Evolutionary conservation across 306 rosid species (phyloP).

Genomic region (Cucurbita pepo): DNA sequence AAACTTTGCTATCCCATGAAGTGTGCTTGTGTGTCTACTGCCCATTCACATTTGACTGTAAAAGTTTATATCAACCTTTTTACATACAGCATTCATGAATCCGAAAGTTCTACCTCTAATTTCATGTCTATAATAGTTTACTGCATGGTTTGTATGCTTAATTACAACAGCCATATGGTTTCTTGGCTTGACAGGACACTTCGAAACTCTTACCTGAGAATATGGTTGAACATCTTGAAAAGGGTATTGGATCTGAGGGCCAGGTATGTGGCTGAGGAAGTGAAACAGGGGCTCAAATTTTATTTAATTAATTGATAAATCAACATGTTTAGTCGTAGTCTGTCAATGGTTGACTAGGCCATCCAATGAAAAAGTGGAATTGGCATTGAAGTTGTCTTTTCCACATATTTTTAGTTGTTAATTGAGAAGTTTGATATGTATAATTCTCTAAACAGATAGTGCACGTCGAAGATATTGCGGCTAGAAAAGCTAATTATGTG

Average conservation of each 20-base stretch:
- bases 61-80: background rate
- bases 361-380: background rate
- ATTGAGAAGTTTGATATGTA: constrained; percentile 15
- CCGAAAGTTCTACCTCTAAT: background rate
- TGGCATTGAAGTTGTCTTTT: background rate
- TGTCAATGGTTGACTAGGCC: background rate
- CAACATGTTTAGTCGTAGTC: background rate
- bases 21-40: background rate
- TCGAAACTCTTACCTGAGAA: constrained; percentile 38
- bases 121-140: background rate
- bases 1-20: background rate
- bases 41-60: background rate
- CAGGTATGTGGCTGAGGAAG: constrained; percentile 35
- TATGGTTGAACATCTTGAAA: constrained; percentile 80
- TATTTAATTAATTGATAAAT: background rate
- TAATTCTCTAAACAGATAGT: constrained; percentile 42
- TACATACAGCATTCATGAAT: background rate
- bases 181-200: constrained; percentile 36
- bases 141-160: background rate
- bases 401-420: background rate
- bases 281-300: background rate
- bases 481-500: constrained; percentile 38
- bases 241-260: constrained; percentile 54
- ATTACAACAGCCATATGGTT: background rate
- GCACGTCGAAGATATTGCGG: constrained; percentile 60